These are phyloP conservation scores for Alternaria alternata DNA, from an alignment of 2,329 filamentous ascomycete species.

Conservation along the genomic window DNA sequence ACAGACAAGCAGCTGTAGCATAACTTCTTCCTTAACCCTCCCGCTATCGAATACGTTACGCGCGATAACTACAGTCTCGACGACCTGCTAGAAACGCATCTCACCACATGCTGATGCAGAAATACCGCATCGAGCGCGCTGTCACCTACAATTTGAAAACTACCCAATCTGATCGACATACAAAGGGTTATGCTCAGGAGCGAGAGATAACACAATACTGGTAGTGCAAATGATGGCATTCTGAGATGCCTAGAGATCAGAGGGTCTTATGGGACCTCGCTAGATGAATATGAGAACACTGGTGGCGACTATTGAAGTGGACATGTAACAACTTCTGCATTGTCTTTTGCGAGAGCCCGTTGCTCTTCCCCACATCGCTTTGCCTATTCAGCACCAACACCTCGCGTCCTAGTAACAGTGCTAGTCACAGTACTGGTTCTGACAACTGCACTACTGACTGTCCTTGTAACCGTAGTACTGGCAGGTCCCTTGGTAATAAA, in stretches of 20 bases:
- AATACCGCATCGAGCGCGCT: constrained; percentile 44
- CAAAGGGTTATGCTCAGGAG: neutral
- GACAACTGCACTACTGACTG: constrained; percentile 27
- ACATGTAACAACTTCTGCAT: neutral
- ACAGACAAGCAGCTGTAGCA: constrained; percentile 44
- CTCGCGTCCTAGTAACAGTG: constrained; percentile 14
- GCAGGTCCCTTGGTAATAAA: constrained; percentile 40
- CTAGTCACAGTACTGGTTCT: constrained; percentile 14
- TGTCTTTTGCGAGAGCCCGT: neutral
- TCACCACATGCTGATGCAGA: constrained; percentile 31
- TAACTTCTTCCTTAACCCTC: constrained; percentile 51
- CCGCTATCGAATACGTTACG: constrained; percentile 41
- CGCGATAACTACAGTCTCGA: constrained; percentile 39
- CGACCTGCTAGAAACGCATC: constrained; percentile 38
- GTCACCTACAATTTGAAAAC: constrained; percentile 24
- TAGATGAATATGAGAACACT: neutral
- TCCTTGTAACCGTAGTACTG: constrained; percentile 36
- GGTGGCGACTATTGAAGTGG: neutral
- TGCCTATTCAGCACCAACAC: neutral
- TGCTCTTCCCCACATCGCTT: neutral
- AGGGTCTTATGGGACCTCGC: neutral
- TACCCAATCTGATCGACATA: neutral
- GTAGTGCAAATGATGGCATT: neutral
- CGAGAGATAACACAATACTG: neutral
- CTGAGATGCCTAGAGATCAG: neutral